phyloP scores from a whole-genome alignment of 306 rosid genomes.

The Rubus idaeus region DNA sequence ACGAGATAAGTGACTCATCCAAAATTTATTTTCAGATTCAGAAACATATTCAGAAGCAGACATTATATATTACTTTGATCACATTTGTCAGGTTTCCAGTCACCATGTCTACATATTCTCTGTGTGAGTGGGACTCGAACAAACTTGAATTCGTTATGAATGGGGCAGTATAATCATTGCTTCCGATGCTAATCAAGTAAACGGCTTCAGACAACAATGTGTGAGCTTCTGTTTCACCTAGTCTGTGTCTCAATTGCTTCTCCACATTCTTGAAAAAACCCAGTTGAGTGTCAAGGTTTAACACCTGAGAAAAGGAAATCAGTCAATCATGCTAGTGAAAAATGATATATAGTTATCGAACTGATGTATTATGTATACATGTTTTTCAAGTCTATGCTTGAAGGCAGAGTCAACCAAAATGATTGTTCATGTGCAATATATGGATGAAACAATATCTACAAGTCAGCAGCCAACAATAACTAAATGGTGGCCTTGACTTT shows the following conservation, averaged over 20 bases:
- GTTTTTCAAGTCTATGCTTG: background rate
- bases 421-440: background rate
- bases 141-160: constrained; percentile 23
- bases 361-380: background rate
- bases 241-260: constrained; percentile 20
- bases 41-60: background rate
- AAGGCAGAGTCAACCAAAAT: background rate
- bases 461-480: background rate
- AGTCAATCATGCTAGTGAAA: background rate
- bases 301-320: constrained; percentile 27
- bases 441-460: background rate
- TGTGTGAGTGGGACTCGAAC: constrained; percentile 10
- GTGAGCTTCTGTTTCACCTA: constrained; percentile 33
- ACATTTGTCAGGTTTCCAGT: constrained; percentile 31
- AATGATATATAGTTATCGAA: background rate
- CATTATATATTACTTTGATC: constrained; percentile 22
- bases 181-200: constrained; percentile 39
- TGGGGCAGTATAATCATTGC: constrained; percentile 36
- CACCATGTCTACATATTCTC: constrained; percentile 31
- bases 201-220: constrained; percentile 31
- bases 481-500: background rate
- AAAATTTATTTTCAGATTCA: background rate
- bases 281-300: constrained; percentile 32
- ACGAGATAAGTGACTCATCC: background rate
- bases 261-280: constrained; percentile 30